Evolutionary conservation across 2,329 filamentous ascomycete species (phyloP).

Genomic region (Sporothrix euskadiensis): DNA sequence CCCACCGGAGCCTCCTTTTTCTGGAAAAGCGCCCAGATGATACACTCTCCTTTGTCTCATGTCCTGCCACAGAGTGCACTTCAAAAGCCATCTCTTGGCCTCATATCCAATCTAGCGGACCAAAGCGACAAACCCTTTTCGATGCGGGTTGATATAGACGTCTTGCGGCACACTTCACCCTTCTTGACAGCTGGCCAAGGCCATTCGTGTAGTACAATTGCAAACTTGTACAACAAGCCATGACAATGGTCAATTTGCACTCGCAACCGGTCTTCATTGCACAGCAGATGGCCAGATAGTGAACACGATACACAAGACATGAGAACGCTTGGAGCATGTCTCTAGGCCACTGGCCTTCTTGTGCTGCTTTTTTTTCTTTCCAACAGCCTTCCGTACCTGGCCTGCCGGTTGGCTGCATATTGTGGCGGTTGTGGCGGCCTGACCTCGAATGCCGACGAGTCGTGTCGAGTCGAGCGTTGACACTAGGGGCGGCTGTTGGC

Average conservation of each 20-base stretch:
- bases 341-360: neutral
- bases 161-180: neutral
- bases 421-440: neutral
- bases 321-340: neutral
- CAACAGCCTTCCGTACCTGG: neutral
- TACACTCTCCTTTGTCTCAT: neutral
- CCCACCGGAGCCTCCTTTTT: neutral
- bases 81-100: neutral
- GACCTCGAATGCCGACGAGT: neutral
- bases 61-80: neutral
- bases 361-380: neutral
- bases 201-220: neutral
- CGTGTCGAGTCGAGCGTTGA: neutral
- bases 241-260: neutral
- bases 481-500: neutral
- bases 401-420: slow-evolving; percentile 9
- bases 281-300: neutral
- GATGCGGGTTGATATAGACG: slow-evolving; percentile 20
- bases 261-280: neutral
- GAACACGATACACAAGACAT: slow-evolving; percentile 1
- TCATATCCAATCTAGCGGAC: neutral
- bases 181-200: neutral
- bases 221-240: neutral
- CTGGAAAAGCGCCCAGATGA: neutral
- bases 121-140: neutral